A percentile compares a stretch with the other conserved stretches of the same genome.
phyloP scores from a whole-genome alignment of 257 asterid species.

The Nicotiana noctiflora region DNA sequence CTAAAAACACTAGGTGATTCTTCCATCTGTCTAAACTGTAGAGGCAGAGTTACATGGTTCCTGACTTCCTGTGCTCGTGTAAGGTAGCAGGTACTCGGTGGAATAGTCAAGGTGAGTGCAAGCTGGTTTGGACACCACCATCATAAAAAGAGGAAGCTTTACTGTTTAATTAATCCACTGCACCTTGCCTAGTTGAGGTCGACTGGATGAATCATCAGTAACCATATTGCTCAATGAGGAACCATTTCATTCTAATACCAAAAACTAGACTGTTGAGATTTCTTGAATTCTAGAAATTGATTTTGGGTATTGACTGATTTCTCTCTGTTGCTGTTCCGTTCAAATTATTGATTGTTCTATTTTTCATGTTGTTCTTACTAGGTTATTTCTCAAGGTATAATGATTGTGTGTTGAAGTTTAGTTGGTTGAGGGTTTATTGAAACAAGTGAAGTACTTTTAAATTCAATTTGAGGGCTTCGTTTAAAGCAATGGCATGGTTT shows the following conservation, averaged over 20 bases:
- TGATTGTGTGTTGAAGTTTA: constrained; percentile 11
- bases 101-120: too few species aligned
- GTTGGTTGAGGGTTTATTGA: background rate
- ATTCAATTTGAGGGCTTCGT: constrained; percentile 10
- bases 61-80: too few species aligned
- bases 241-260: background rate
- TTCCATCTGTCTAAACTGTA: too few species aligned
- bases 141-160: too few species aligned
- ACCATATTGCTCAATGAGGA: background rate
- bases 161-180: background rate
- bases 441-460: background rate
- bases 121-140: too few species aligned
- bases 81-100: too few species aligned
- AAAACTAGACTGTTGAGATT: background rate
- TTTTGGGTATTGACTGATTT: background rate
- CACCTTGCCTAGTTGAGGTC: background rate
- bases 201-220: background rate
- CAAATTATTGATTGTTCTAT: background rate
- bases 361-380: background rate
- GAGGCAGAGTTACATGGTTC: too few species aligned
- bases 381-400: constrained; percentile 9
- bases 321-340: background rate
- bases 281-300: background rate
- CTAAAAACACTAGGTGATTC: too few species aligned
- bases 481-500: constrained; percentile 67